Conservation (phyloP, 176 grass and related monocot genomes). For the Zea mays region Zm-B73-REFERENCE-NAM-5.0 NC_050101.1:119073501-119074000, state of each 20-base stretch:
- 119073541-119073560: conserved; percentile 11
- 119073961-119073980: conserved; percentile 66
- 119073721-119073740: conserved; percentile 98
- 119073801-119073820: conserved; percentile 19
- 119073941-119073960: conserved; percentile 59
- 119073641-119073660: conserved; percentile 59
- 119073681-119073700: conserved; percentile 88
- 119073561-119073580: not conserved
- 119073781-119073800: not conserved
- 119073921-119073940: conserved; percentile 61
- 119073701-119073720: conserved; percentile 70
- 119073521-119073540: not conserved
- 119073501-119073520: conserved; percentile 3
- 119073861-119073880: conserved; percentile 88
- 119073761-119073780: conserved; percentile 59
- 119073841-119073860: conserved; percentile 54
- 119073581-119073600: conserved; percentile 28
- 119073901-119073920: conserved; percentile 71
- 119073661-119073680: conserved; percentile 72
- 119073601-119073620: conserved; percentile 59
- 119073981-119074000: conserved; percentile 72
- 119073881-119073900: conserved; percentile 89
- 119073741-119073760: conserved; percentile 94
- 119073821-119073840: conserved; percentile 22
- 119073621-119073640: conserved; percentile 22